Conservation (phyloP, 2,329 filamentous ascomycete genomes). For the Fusarium aywerte region DNA sequence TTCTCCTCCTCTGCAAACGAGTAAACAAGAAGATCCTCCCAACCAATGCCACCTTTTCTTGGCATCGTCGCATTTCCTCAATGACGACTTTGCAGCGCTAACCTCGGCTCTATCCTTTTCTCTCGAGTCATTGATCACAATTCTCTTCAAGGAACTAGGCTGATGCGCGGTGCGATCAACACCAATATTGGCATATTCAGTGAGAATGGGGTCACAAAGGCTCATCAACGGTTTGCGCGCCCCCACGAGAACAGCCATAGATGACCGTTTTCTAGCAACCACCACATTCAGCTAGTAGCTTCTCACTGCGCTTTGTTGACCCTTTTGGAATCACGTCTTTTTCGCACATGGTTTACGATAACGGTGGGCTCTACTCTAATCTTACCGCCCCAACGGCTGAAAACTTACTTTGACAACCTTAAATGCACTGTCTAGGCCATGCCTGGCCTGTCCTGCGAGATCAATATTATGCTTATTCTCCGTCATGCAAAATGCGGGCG, state of each 20-base stretch:
- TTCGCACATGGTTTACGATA: conserved; percentile 28
- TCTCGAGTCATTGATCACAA: conserved; percentile 17
- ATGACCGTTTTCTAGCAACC: not conserved
- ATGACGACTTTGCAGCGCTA: conserved; percentile 28
- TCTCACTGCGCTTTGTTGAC: not conserved
- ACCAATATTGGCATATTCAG: conserved; percentile 1
- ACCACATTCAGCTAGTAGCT: conserved; percentile 1
- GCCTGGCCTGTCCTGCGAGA: conserved; percentile 16
- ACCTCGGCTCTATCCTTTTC: conserved; percentile 16
- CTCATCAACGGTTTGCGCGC: not conserved
- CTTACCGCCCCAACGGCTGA: conserved; percentile 24
- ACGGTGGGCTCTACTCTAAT: conserved; percentile 19
- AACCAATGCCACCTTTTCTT: conserved; percentile 30
- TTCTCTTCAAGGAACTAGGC: not conserved
- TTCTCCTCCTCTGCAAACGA: not conserved
- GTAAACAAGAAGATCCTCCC: conserved; percentile 22
- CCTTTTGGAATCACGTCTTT: not conserved
- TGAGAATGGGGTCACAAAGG: not conserved
- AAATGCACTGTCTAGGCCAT: not conserved
- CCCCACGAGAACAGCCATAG: not conserved
- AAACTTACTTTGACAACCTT: conserved; percentile 29
- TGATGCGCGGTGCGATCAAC: conserved; percentile 26
- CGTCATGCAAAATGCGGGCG: conserved; percentile 9
- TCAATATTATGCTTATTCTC: conserved; percentile 31
- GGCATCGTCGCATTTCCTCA: conserved; percentile 20